These are phyloP conservation scores for Coffea eugenioides DNA, from an alignment of 257 asterid species.

Conservation along the genomic window DNA sequence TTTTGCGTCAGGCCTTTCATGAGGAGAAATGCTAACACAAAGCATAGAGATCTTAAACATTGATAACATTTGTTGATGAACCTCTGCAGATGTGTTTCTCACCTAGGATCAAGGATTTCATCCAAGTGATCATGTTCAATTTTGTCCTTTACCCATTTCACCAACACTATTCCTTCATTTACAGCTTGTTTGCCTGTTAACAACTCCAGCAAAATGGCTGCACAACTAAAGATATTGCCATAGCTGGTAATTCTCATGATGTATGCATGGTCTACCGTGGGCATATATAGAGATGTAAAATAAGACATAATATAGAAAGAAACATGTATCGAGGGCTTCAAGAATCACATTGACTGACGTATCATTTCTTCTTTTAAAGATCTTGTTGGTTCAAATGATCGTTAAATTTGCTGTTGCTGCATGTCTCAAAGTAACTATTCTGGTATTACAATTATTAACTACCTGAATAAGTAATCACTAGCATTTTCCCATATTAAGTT, in stretches of 20 bases:
- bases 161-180: conserved; percentile 6
- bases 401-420: too few species aligned
- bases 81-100: background rate
- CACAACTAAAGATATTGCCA: conserved; percentile 19
- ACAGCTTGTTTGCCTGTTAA: conserved; percentile 13
- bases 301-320: background rate
- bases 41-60: conserved; percentile 8
- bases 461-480: background rate
- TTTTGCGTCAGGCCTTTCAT: conserved; percentile 21
- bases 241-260: conserved; percentile 2
- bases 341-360: too few species aligned
- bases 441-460: background rate
- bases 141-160: background rate
- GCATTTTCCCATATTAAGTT: background rate
- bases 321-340: too few species aligned
- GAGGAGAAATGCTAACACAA: conserved; percentile 9
- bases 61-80: conserved; percentile 14
- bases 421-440: background rate
- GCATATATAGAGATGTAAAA: background rate
- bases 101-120: conserved; percentile 14
- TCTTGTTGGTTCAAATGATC: too few species aligned
- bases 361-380: too few species aligned
- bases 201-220: conserved; percentile 13
- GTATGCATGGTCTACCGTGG: conserved; percentile 3
- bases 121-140: background rate